A percentile compares a stretch with the other conserved stretches of the same genome.
These are phyloP conservation scores for Magnusiomyces clavatus DNA, from an alignment of 1,139 yeast species.

Conservation along the genomic window DNA sequence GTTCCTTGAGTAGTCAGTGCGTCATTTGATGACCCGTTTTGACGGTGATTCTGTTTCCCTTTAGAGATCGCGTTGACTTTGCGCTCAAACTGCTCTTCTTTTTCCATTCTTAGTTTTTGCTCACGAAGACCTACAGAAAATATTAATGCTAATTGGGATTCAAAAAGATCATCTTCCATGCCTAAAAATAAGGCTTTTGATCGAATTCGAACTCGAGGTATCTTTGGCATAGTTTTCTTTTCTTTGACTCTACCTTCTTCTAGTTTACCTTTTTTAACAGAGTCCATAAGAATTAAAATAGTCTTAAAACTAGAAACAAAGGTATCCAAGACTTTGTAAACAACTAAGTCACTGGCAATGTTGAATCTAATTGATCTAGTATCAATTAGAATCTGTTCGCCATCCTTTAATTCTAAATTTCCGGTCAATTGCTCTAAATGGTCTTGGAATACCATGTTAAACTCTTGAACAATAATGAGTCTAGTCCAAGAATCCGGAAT, in stretches of 20 bases:
- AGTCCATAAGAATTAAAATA: slow-evolving; percentile 36
- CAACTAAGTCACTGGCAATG: slow-evolving; percentile 55
- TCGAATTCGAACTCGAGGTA: slow-evolving; percentile 49
- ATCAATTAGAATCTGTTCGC: slow-evolving; percentile 22
- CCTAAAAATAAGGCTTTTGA: slow-evolving; percentile 43
- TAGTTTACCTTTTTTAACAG: slow-evolving; percentile 44
- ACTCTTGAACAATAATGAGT: slow-evolving; percentile 28
- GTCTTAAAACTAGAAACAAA: slow-evolving; percentile 55
- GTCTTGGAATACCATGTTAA: slow-evolving; percentile 21
- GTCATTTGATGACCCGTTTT: not conserved
- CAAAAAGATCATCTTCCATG: slow-evolving; percentile 84
- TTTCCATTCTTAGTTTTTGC: slow-evolving; percentile 57
- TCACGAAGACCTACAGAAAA: slow-evolving; percentile 71
- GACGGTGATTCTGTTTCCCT: slow-evolving; percentile 12
- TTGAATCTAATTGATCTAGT: slow-evolving; percentile 33
- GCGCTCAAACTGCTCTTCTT: slow-evolving; percentile 46
- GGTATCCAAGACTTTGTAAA: slow-evolving; percentile 61
- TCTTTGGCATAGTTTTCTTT: slow-evolving; percentile 23
- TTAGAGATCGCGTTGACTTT: slow-evolving; percentile 26
- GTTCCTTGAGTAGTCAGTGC: too few species aligned
- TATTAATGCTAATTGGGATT: slow-evolving; percentile 63
- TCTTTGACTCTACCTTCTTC: slow-evolving; percentile 34
- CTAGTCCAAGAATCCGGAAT: slow-evolving; percentile 40
- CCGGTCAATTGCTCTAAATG: slow-evolving; percentile 10
- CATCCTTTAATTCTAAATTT: slow-evolving; percentile 8